Base-by-base conservation (phyloP, 140 eudicot genomes). In the Cichorium intybus region DNA sequence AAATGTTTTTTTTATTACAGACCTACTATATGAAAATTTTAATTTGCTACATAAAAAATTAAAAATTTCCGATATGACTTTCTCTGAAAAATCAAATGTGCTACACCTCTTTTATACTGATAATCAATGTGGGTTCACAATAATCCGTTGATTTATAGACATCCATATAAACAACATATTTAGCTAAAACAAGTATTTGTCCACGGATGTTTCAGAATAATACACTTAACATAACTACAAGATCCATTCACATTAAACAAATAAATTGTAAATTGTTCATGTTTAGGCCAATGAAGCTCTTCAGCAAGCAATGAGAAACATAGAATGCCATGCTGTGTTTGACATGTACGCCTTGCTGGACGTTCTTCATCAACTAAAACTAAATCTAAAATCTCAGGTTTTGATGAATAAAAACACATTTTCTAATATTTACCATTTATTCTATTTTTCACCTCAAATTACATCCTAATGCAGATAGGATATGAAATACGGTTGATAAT, bases 271-370 rank as follows among this genome's bases (percentile, higher is more conserved):
- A 26, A 26, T 5, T 26, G 21, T 28, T 47, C 7, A 21, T 45
- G 56, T 26, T 62, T 80, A 84, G 96, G 77, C 8, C 27, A 62
- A 79, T 24, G 43, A 26, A 54, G 47, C 54, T 57, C 77, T 83
- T 55, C 70, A 75, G 65, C 79, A 53, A 60, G 79, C 79, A 47
- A 76, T 91, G 95, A 80, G 73, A 60, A 81, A 74, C 77, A 87
- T 85, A 71, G 68, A 71, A 3, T 79, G 85, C 66, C 82, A 64
- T 73, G 72, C 89, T 49, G 82, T 91, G 53, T 91, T 78, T 64
- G 95, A 87, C 83, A 81, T 91, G 65, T 87, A 80, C 48, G 56
- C 81, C 21, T 72, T 91, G 27, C 69, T 91, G 56, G 79, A 87
- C 68, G 73, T 75, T 71, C 89, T 91, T 39, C 81, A 70, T 72